Evolutionary conservation across 2,329 filamentous ascomycete species (phyloP).

Genomic region (Boeremia lycopersici): DNA sequence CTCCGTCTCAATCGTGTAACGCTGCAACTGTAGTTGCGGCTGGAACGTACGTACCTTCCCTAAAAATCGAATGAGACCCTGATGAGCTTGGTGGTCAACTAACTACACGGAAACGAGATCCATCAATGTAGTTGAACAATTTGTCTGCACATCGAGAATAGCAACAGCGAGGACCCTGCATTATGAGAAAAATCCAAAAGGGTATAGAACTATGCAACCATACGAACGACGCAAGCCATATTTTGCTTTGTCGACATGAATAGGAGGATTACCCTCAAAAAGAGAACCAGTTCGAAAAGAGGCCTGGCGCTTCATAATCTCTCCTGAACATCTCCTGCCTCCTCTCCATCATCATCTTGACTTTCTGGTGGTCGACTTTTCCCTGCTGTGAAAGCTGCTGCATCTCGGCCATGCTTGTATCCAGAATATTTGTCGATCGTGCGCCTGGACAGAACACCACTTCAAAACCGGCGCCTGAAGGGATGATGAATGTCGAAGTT

Average conservation of each 20-base stretch:
- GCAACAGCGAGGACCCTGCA: background rate
- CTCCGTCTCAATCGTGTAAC: background rate
- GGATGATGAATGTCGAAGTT: conserved; percentile 63
- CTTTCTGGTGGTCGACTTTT: conserved; percentile 35
- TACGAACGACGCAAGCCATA: background rate
- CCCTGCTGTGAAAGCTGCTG: conserved; percentile 41
- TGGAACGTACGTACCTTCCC: background rate
- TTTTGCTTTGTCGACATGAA: background rate
- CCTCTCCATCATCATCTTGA: conserved; percentile 22
- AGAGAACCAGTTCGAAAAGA: conserved; percentile 12
- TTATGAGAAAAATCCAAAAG: background rate
- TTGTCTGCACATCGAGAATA: background rate
- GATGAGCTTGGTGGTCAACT: background rate
- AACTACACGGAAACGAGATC: background rate
- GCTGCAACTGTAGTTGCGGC: background rate
- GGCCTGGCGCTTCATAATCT: conserved; percentile 15
- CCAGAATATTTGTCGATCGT: conserved; percentile 56
- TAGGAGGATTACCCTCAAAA: background rate
- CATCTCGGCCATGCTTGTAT: conserved; percentile 45
- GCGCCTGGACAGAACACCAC: conserved; percentile 75
- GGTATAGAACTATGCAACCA: conserved; percentile 11
- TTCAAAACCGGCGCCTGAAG: conserved; percentile 74
- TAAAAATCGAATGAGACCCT: background rate
- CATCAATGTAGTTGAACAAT: background rate
- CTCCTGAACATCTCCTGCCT: conserved; percentile 26